phyloP scores from a whole-genome alignment of 176 grass and related monocot species.

The Juncus effusus region DNA sequence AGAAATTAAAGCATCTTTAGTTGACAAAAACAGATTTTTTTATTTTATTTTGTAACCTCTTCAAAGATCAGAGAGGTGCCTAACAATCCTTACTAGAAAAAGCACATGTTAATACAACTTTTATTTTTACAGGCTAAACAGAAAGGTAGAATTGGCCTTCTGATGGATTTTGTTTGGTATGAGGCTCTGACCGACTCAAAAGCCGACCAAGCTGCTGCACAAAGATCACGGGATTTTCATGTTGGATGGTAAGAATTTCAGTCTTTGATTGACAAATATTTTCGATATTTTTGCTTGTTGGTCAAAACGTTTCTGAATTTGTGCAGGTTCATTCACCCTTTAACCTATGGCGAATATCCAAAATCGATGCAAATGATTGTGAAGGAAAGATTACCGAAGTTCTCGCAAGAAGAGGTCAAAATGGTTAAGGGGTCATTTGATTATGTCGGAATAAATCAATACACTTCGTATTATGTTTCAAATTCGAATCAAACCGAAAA shows the following conservation, averaged over 20 bases:
- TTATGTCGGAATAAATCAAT: slow-evolving; percentile 55
- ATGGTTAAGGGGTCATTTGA: slow-evolving; percentile 53
- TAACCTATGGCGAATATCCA: slow-evolving; percentile 57
- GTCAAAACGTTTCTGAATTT: slow-evolving; percentile 4
- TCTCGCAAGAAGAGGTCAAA: slow-evolving; percentile 36
- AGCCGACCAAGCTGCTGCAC: slow-evolving; percentile 55
- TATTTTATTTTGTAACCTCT: too few relatives aligned
- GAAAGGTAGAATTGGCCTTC: slow-evolving; percentile 74
- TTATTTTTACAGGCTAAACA: slow-evolving; percentile 35
- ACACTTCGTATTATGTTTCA: slow-evolving; percentile 52
- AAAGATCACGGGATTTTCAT: slow-evolving; percentile 77
- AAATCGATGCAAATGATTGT: slow-evolving; percentile 48
- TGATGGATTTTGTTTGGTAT: slow-evolving; percentile 86
- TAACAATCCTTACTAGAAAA: too few relatives aligned
- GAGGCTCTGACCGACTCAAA: slow-evolving; percentile 51
- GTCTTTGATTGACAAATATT: slow-evolving; percentile 11
- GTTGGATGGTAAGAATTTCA: slow-evolving; percentile 53
- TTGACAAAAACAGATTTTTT: too few relatives aligned
- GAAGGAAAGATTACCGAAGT: slow-evolving; percentile 55
- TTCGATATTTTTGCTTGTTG: neutral
- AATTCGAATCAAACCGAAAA: slow-evolving; percentile 25
- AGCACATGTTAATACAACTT: neutral
- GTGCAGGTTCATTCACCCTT: slow-evolving; percentile 24
- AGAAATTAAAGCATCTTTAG: neutral
- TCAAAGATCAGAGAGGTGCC: too few relatives aligned